These are phyloP conservation scores for Allium sativum DNA, from an alignment of 106 monocot species.

Conservation along the genomic window DNA sequence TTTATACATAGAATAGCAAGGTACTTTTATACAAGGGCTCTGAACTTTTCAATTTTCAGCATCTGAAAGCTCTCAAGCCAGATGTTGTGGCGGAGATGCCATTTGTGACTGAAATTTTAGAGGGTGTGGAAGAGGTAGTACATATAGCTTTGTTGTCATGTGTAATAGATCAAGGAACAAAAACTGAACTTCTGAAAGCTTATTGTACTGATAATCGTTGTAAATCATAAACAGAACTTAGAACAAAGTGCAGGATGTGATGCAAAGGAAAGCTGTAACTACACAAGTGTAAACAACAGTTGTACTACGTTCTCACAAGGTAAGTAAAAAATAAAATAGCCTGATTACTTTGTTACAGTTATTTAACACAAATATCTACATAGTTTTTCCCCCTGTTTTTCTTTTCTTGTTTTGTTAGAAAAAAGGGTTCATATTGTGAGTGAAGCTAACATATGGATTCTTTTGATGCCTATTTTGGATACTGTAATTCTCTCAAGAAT, in stretches of 20 bases:
- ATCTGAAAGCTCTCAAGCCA: constrained; percentile 22
- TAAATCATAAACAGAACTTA: constrained; percentile 6
- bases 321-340: neutral
- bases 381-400: too few species aligned
- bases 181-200: too few species aligned
- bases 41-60: constrained; percentile 17
- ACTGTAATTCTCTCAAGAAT: too few species aligned
- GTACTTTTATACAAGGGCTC: too few species aligned
- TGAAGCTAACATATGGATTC: too few species aligned
- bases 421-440: too few species aligned
- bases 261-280: neutral
- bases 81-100: constrained; percentile 39
- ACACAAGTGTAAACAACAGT: neutral
- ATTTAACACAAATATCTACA: neutral
- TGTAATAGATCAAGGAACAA: neutral
- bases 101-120: constrained; percentile 21
- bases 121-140: constrained; percentile 4
- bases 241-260: constrained; percentile 1
- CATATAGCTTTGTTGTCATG: neutral
- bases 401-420: too few species aligned
- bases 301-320: constrained; percentile 4
- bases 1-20: neutral
- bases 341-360: neutral
- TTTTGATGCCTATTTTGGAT: too few species aligned
- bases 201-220: neutral